Evolutionary conservation across 345 rosid species (phyloP).

Genomic region (Lepidium africanum): DNA sequence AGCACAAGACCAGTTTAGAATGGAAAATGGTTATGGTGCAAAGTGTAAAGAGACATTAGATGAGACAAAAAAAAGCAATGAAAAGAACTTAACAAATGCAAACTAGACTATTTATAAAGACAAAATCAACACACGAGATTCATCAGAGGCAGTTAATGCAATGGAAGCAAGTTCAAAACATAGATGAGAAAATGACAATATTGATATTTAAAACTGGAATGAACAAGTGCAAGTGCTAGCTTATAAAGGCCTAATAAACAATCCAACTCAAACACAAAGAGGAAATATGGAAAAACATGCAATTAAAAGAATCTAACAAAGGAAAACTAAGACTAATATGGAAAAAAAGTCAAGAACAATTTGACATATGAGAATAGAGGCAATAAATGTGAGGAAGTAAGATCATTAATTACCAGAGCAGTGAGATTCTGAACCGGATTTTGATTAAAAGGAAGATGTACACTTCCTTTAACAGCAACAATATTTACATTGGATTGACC

Average conservation of each 20-base stretch:
- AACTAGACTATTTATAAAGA: neutral
- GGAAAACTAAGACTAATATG: neutral
- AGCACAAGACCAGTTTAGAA: neutral
- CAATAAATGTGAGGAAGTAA: neutral
- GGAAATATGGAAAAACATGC: neutral
- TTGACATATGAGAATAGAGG: neutral
- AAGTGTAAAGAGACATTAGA: neutral
- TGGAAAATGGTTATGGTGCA: neutral
- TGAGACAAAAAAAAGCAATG: neutral
- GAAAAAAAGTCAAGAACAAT: neutral
- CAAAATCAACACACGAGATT: neutral
- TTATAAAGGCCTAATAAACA: neutral
- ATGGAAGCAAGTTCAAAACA: neutral
- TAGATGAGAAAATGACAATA: neutral
- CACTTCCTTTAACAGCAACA: conserved; percentile 64
- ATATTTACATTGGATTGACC: conserved; percentile 56
- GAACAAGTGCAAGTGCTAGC: neutral
- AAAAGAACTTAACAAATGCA: neutral
- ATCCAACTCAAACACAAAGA: no score
- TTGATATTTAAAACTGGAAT: neutral
- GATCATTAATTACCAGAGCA: conserved; percentile 48
- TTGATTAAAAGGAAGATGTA: conserved; percentile 82
- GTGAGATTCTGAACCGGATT: conserved; percentile 73
- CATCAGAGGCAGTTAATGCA: neutral
- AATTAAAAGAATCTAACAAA: neutral